phyloP scores from a whole-genome alignment of 257 asterid species.

The Przewalskia tangutica region DNA sequence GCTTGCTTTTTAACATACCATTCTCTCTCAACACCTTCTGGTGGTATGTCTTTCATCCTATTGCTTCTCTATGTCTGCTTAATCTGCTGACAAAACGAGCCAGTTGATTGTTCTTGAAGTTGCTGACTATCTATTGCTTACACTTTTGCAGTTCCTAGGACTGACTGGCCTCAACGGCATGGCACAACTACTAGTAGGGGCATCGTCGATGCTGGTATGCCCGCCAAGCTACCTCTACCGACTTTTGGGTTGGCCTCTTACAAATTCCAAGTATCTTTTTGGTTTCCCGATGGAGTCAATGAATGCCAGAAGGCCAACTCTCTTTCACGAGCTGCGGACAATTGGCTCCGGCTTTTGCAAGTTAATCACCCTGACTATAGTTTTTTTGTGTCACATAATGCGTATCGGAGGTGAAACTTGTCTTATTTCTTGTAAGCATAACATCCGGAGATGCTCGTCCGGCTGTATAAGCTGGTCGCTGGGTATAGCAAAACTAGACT shows the following conservation, averaged over 20 bases:
- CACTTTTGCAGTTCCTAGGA: constrained; percentile 7
- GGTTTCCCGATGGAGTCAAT: constrained; percentile 33
- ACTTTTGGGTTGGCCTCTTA: constrained; percentile 74
- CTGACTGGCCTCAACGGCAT: constrained; percentile 12
- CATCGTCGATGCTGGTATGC: constrained; percentile 19
- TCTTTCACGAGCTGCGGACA: constrained; percentile 56
- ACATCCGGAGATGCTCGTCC: not conserved
- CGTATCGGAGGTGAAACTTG: constrained; percentile 30
- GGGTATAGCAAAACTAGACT: not conserved
- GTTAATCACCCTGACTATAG: constrained; percentile 68
- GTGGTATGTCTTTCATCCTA: constrained; percentile 30
- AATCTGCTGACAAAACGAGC: not conserved
- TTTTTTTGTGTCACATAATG: constrained; percentile 50
- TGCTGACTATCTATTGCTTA: not conserved
- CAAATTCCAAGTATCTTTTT: constrained; percentile 59
- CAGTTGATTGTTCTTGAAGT: not conserved
- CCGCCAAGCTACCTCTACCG: constrained; percentile 39
- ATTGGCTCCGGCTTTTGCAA: constrained; percentile 63
- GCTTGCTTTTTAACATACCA: constrained; percentile 90
- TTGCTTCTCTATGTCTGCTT: not conserved
- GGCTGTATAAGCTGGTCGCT: not conserved
- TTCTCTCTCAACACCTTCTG: constrained; percentile 57
- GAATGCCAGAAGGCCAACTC: constrained; percentile 50
- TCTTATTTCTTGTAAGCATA: not conserved
- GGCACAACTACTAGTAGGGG: constrained; percentile 24